A percentile compares a stretch with the other conserved stretches of the same genome.
These are phyloP conservation scores for Fusarium sp. DNA, from an alignment of 2,329 filamentous ascomycete genomes.

Conservation along the genomic window DNA sequence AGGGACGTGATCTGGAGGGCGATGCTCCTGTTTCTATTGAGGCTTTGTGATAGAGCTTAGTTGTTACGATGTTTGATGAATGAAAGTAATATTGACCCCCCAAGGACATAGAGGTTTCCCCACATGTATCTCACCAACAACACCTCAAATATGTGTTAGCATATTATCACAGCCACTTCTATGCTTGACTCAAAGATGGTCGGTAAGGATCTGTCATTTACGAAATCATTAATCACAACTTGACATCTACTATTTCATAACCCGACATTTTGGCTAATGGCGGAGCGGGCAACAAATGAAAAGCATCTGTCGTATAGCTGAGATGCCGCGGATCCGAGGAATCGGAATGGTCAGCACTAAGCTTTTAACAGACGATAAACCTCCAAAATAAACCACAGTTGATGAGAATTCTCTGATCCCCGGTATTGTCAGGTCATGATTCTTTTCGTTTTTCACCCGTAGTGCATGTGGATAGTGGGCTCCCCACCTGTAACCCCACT, in stretches of 20 bases:
- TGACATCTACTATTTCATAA: neutral
- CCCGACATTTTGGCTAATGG: neutral
- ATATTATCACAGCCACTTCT: neutral
- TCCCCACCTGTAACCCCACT: neutral
- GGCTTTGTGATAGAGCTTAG: conserved; percentile 27
- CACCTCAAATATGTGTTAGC: neutral
- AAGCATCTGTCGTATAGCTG: neutral
- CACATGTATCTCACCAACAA: neutral
- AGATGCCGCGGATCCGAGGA: neutral
- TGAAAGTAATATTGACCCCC: neutral
- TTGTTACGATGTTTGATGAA: neutral
- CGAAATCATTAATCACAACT: neutral
- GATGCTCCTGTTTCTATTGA: conserved; percentile 48
- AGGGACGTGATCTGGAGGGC: conserved; percentile 45
- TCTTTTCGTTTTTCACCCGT: neutral
- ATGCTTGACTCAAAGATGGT: neutral
- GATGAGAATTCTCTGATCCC: neutral
- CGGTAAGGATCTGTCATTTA: neutral
- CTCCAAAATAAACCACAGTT: neutral
- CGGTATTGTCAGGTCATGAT: neutral
- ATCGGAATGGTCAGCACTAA: neutral
- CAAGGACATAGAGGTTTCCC: neutral
- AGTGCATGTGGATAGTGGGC: no score
- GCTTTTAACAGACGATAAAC: neutral
- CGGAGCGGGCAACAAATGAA: no score